A percentile compares a stretch with the other conserved stretches of the same genome.
phyloP scores from a whole-genome alignment of 768 basidiomycete genomes.

The Mycena venus region DNA sequence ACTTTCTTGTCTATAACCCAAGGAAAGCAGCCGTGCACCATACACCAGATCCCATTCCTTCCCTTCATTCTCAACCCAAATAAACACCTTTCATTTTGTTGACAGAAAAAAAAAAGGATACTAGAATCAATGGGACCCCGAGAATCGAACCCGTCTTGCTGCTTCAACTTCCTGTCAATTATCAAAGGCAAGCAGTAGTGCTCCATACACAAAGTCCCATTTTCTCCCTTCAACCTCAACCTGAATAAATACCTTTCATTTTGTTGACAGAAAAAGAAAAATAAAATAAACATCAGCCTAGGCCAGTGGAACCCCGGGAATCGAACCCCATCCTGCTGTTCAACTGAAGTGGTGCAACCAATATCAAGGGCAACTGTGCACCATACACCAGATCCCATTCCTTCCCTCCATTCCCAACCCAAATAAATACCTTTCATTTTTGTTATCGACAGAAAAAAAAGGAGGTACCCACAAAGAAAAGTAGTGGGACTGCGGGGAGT shows the following conservation, averaged over 20 bases:
- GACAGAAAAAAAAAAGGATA: too few species aligned
- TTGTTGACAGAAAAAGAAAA: not conserved
- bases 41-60: too few species aligned
- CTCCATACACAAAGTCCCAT: not conserved
- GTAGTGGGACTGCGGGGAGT: too few species aligned
- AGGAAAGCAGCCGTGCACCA: not conserved
- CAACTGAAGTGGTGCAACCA: too few species aligned
- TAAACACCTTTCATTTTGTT: too few species aligned
- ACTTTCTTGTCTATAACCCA: not conserved
- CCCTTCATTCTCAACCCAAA: too few species aligned
- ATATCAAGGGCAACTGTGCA: not conserved
- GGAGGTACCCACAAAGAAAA: not conserved
- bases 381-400: conserved; percentile 5
- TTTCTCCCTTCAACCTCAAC: too few species aligned
- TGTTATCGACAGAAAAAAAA: not conserved
- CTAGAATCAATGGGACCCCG: not conserved
- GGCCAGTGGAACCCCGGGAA: not conserved
- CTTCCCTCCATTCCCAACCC: too few species aligned
- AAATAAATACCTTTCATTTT: too few species aligned
- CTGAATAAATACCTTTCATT: not conserved
- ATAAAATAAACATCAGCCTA: not conserved
- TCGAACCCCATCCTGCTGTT: not conserved
- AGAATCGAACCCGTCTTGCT: not conserved
- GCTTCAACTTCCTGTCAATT: not conserved
- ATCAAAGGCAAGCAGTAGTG: not conserved